These are phyloP conservation scores for Allium cepa DNA, from an alignment of 106 monocot species.

Conservation along the genomic window DNA sequence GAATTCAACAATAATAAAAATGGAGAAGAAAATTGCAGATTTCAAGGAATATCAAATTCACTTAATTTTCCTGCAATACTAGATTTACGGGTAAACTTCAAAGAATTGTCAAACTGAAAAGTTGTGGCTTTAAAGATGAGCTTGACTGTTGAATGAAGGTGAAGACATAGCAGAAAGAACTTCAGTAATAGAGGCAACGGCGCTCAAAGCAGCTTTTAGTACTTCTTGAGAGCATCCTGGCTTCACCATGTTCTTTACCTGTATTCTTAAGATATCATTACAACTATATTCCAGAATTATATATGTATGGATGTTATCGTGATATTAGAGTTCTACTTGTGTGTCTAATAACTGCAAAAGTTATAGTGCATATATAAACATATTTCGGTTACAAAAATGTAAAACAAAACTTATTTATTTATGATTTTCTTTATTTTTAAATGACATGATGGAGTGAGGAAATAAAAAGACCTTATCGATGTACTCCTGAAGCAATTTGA, in stretches of 20 bases:
- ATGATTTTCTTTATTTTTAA: no score
- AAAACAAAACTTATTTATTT: no score
- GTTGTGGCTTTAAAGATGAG: conserved; percentile 14
- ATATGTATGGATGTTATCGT: neutral
- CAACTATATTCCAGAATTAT: neutral
- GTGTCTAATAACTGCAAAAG: no score
- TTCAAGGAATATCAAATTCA: no score
- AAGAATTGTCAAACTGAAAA: neutral
- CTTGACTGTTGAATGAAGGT: conserved; percentile 27
- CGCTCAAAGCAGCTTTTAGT: conserved; percentile 68
- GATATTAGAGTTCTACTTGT: no score
- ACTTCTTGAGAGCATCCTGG: conserved; percentile 93
- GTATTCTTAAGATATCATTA: neutral
- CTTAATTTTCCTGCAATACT: no score
- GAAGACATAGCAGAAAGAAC: conserved; percentile 67
- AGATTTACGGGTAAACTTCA: no score
- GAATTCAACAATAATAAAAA: no score
- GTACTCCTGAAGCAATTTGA: conserved; percentile 57
- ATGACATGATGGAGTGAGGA: no score
- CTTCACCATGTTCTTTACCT: conserved; percentile 85
- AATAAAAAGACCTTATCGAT: conserved; percentile 44
- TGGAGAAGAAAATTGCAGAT: no score
- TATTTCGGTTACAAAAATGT: no score
- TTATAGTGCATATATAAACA: no score
- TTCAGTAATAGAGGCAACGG: conserved; percentile 83